Evolutionary conservation across 352 stramenopile species (phyloP), one percentile per base, ranked within the genome.

Genomic region (Globisporangium apiculatum): DNA sequence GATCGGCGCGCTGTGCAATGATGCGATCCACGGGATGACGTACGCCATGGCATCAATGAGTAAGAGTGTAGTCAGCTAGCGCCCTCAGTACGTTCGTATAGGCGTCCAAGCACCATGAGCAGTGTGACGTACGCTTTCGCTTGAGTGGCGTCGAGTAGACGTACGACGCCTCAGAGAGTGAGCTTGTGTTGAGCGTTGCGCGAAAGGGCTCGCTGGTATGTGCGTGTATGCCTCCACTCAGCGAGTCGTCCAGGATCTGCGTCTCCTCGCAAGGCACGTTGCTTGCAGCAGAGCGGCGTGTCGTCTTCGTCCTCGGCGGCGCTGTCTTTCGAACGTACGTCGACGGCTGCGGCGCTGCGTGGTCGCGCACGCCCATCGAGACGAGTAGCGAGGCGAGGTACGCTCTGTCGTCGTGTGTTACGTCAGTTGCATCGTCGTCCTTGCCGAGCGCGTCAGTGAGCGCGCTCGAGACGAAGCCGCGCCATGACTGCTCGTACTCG

Each of bases 401-500:
- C 7, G 51, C 57, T 51, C 74, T 65, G 55, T 87, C 76, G 6
- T 60, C 42, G 7, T 61, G 45, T 5, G 62, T 74, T n/a, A 83
- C 65, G 0, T 57, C 46, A 8, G 55, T 55, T 36, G 51, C 54
- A 35, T 69, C 9, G 18, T 62, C 56, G 45, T 58, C 41, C 36
- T 60, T 52, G 1, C 76, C 78, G 38, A 87, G 86, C 37, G 48
- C 58, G 7, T 73, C 49, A 0, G 52, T 37, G 35, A 91, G 68
- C 48, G 68, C 65, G n/a, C 51, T 60, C 37, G 49, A 63, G 40
- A 73, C 71, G 66, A 72, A 83, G 31, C 52, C n/a, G 18, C 65
- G 61, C 80, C 80, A 91, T 48, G 83, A 56, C 50, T 71, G 71
- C 66, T 88, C 80, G 40, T 87, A 91, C 55, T 87, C 76, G 57